Conservation (phyloP, 148 eudicot genomes). For the Rhododendron williamsianum region DNA sequence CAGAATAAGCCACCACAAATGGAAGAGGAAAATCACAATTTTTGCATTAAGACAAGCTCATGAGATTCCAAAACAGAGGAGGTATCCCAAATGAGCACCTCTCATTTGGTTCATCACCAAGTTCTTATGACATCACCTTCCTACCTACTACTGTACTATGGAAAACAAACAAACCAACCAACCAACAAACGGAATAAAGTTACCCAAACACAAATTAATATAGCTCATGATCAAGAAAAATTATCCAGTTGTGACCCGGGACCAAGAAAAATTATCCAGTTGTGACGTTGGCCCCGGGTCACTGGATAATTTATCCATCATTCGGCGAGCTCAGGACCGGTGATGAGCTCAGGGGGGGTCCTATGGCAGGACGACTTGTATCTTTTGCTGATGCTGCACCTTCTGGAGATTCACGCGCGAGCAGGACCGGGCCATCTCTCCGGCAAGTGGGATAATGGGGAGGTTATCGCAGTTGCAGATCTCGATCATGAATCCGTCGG, state of each 20-base stretch:
- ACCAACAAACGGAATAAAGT: background rate
- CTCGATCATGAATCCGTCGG: constrained; percentile 91
- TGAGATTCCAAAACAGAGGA: background rate
- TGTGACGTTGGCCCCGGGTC: background rate
- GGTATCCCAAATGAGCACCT: background rate
- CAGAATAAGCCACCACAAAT: background rate
- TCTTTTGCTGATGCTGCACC: constrained; percentile 34
- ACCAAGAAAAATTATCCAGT: background rate
- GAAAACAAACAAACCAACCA: background rate
- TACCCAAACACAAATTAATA: background rate
- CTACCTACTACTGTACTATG: background rate
- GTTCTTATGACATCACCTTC: background rate
- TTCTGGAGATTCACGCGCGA: constrained; percentile 42
- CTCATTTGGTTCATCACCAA: background rate
- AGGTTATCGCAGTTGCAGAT: constrained; percentile 81
- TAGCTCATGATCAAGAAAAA: background rate
- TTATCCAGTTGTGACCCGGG: background rate
- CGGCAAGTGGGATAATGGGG: constrained; percentile 62
- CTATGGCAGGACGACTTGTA: constrained; percentile 25
- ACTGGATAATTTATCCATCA: background rate
- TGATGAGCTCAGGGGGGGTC: background rate
- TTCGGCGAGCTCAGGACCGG: background rate
- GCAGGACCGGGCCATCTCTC: constrained; percentile 57
- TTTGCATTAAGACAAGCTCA: background rate
- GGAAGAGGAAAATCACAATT: background rate